Conservation (phyloP, 257 asterid genomes). For the Solanum pinnatisectum region DNA sequence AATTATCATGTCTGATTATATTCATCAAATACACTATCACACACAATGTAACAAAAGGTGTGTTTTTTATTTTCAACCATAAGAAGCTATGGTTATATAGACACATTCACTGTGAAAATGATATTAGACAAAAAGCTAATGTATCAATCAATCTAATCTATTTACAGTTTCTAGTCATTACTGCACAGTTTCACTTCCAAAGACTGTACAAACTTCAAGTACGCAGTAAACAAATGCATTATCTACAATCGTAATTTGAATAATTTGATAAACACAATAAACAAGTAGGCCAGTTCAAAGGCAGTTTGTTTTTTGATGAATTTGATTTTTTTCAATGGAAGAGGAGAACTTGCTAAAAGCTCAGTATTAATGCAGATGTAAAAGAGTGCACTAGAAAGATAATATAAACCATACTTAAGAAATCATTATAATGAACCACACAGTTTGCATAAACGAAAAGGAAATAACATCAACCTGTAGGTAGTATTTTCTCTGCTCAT, state of each 20-base stretch:
- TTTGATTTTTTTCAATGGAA: not conserved
- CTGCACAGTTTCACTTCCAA: not conserved
- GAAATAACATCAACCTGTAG: constrained; percentile 48
- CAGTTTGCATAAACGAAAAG: not conserved
- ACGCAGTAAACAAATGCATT: not conserved
- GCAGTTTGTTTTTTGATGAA: not conserved
- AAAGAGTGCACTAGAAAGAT: not conserved
- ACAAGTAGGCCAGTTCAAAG: not conserved
- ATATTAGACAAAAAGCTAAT: not conserved
- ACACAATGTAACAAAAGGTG: not conserved
- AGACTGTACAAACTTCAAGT: not conserved
- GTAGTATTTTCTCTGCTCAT: constrained; percentile 75
- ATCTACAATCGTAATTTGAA: not conserved
- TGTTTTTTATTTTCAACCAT: not conserved
- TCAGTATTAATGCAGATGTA: not conserved
- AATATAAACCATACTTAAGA: not conserved
- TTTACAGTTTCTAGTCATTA: not conserved
- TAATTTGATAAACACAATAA: not conserved
- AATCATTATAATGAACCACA: not conserved
- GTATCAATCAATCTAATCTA: not conserved
- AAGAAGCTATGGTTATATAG: not conserved
- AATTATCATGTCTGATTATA: not conserved
- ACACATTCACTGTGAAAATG: not conserved
- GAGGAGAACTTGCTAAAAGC: not conserved
- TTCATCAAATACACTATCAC: not conserved